phyloP scores from a whole-genome alignment of 257 asterid genomes.

The Ilex asprella region DNA sequence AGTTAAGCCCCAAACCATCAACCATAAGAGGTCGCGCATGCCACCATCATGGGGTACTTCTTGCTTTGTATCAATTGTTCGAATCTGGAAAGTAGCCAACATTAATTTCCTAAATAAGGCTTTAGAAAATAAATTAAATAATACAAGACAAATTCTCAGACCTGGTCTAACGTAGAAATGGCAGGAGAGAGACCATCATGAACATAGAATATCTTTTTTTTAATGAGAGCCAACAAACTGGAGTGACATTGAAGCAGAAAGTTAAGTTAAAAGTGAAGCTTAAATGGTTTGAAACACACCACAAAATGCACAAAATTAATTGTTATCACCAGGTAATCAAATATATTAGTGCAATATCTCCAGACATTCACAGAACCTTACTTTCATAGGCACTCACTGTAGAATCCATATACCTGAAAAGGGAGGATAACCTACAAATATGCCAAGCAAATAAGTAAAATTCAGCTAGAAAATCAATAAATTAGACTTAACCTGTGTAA shows the following conservation, averaged over 20 bases:
- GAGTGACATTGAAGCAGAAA: slow-evolving; percentile 17
- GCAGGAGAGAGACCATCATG: slow-evolving; percentile 98
- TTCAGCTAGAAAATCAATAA: slow-evolving; percentile 8
- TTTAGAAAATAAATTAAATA: background rate
- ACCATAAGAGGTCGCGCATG: slow-evolving; percentile 99
- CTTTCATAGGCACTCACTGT: slow-evolving; percentile 97
- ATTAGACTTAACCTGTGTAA: slow-evolving; percentile 70
- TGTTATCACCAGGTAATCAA: slow-evolving; percentile 60
- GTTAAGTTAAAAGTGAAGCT: background rate
- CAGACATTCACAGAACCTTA: slow-evolving; percentile 92
- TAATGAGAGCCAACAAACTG: slow-evolving; percentile 94
- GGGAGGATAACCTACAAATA: slow-evolving; percentile 15
- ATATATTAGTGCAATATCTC: slow-evolving; percentile 98
- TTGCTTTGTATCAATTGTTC: slow-evolving; percentile 89
- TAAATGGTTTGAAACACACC: background rate
- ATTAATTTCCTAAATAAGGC: slow-evolving; percentile 15
- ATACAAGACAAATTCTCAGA: slow-evolving; percentile 18
- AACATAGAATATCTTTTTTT: slow-evolving; percentile 84
- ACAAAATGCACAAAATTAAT: background rate
- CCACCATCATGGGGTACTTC: slow-evolving; percentile 99
- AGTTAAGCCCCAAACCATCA: slow-evolving; percentile 86
- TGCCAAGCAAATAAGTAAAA: slow-evolving; percentile 10
- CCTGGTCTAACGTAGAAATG: slow-evolving; percentile 91
- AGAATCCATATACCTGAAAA: slow-evolving; percentile 90
- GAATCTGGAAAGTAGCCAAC: slow-evolving; percentile 43